These are phyloP conservation scores for Penicillium cosmopolitanum DNA, from an alignment of 495 filamentous ascomycete genomes.

Conservation along the genomic window DNA sequence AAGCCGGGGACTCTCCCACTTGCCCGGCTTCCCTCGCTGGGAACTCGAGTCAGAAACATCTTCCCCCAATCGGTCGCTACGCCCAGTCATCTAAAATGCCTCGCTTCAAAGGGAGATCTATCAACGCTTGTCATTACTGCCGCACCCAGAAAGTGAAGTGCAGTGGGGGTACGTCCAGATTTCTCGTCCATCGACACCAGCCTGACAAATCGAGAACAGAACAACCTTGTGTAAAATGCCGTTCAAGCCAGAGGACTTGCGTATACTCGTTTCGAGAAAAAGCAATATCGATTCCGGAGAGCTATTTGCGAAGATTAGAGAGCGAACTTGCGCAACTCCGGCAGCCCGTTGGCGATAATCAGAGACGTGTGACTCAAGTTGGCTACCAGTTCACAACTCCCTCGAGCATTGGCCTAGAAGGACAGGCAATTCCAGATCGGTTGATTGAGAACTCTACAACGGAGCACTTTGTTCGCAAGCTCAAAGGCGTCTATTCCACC, in stretches of 20 bases:
- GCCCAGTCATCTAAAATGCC: background rate
- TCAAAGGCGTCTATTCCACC: constrained; percentile 2
- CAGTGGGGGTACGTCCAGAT: constrained; percentile 1
- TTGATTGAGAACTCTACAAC: constrained; percentile 7
- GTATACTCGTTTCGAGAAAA: background rate
- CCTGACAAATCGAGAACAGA: background rate
- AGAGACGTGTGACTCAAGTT: background rate
- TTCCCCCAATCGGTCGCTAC: no score
- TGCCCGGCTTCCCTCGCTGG: no score
- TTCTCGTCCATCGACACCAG: background rate
- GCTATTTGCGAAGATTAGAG: constrained; percentile 3
- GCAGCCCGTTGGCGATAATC: background rate
- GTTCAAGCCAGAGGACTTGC: background rate
- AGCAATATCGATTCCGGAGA: background rate
- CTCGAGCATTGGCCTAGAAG: background rate
- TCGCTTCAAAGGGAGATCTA: constrained; percentile 13
- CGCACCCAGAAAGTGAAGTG: constrained; percentile 6
- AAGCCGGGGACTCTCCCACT: no score
- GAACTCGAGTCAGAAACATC: no score
- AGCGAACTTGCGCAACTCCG: background rate
- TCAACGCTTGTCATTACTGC: constrained; percentile 4
- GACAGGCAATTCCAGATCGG: background rate
- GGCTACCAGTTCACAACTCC: background rate
- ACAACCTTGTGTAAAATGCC: background rate
- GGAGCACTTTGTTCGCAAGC: constrained; percentile 6